Evolutionary conservation across 108 stramenopile genomes (phyloP).

Genomic region (Stephanodiscus triporus): DNA sequence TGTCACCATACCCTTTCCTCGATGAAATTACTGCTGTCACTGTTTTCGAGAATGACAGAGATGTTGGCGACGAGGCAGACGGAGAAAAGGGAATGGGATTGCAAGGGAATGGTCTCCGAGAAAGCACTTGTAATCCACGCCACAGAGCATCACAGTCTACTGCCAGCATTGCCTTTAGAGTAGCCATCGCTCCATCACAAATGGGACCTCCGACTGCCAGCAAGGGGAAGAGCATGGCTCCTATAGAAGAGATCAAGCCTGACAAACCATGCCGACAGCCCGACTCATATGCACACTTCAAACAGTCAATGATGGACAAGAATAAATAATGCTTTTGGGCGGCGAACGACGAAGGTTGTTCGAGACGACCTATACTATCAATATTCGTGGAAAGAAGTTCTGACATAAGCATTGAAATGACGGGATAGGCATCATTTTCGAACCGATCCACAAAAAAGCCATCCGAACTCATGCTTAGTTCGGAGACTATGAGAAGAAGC

Average conservation of each 20-base stretch:
- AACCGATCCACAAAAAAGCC: conserved; percentile 52
- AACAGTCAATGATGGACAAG: conserved; percentile 31
- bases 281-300: conserved; percentile 34
- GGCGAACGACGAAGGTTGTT: conserved; percentile 3
- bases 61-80: neutral
- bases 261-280: conserved; percentile 31
- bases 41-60: neutral
- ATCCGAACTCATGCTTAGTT: conserved; percentile 40
- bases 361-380: conserved; percentile 1
- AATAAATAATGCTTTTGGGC: conserved; percentile 20
- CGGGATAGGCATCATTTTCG: conserved; percentile 47
- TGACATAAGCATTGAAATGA: conserved; percentile 34
- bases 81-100: conserved; percentile 21
- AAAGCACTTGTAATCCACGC: conserved; percentile 39
- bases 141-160: conserved; percentile 51
- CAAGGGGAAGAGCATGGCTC: conserved; percentile 50
- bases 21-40: neutral
- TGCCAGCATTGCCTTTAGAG: conserved; percentile 47
- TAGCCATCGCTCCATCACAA: conserved; percentile 24
- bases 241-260: conserved; percentile 36
- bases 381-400: conserved; percentile 6
- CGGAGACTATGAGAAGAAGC: conserved; percentile 37
- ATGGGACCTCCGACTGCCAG: conserved; percentile 27
- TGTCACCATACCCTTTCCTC: neutral
- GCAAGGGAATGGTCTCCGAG: conserved; percentile 28